phyloP scores from a whole-genome alignment of 2,329 filamentous ascomycete species.

The Aspergillus aculeatinus region DNA sequence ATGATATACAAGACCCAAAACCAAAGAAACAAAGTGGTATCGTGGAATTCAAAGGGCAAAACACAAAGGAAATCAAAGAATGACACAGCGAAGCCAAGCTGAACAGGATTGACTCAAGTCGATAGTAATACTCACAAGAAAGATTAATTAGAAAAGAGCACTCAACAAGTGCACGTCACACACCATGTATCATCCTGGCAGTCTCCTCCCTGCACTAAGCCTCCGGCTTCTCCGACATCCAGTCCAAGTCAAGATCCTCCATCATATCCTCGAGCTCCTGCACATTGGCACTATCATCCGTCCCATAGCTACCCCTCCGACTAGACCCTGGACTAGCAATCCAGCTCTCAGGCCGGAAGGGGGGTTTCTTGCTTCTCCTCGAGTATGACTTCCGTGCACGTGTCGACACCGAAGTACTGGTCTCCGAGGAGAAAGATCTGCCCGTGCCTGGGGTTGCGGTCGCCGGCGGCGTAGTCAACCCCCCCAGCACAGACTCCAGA shows the following conservation, averaged over 20 bases:
- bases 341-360: slow-evolving; percentile 30
- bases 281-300: slow-evolving; percentile 24
- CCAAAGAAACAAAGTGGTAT: slow-evolving; percentile 23
- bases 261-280: slow-evolving; percentile 35
- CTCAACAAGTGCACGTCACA: not conserved
- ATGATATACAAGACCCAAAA: not conserved
- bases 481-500: slow-evolving; percentile 26
- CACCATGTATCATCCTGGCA: not conserved
- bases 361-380: not conserved
- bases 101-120: not conserved
- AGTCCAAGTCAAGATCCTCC: slow-evolving; percentile 34
- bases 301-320: slow-evolving; percentile 27
- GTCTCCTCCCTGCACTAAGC: not conserved
- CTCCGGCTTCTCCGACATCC: slow-evolving; percentile 28
- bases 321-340: slow-evolving; percentile 31
- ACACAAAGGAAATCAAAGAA: slow-evolving; percentile 6
- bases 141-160: not conserved
- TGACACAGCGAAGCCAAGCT: not conserved
- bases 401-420: slow-evolving; percentile 19
- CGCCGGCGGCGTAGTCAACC: slow-evolving; percentile 22
- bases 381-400: not conserved
- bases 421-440: slow-evolving; percentile 19
- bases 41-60: slow-evolving; percentile 10
- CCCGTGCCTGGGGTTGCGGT: slow-evolving; percentile 16
- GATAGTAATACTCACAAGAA: not conserved